Conservation (phyloP, 2,329 filamentous ascomycete genomes). For the Teratosphaeriaceae sp. region DNA sequence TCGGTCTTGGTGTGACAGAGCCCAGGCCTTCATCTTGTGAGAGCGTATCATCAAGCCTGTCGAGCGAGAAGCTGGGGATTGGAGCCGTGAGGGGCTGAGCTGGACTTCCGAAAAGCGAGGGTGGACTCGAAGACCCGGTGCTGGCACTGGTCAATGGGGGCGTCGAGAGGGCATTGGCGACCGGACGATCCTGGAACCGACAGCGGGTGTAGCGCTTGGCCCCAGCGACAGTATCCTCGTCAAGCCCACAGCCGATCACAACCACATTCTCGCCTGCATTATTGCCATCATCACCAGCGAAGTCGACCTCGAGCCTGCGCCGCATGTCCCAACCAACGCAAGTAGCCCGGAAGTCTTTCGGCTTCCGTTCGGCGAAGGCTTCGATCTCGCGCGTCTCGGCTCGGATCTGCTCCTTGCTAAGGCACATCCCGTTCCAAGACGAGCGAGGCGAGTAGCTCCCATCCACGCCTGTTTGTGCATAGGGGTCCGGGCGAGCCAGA, state of each 20-base stretch:
- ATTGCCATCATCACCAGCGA: slow-evolving; percentile 70
- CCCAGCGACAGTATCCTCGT: slow-evolving; percentile 48
- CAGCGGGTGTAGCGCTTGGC: slow-evolving; percentile 55
- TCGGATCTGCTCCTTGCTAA: slow-evolving; percentile 62
- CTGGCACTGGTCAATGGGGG: slow-evolving; percentile 22
- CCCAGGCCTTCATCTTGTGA: slow-evolving; percentile 21
- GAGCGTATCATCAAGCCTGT: slow-evolving; percentile 18
- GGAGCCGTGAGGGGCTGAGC: slow-evolving; percentile 29
- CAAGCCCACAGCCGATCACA: slow-evolving; percentile 65
- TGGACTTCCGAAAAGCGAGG: slow-evolving; percentile 48
- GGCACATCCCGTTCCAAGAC: slow-evolving; percentile 64
- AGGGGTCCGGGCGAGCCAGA: slow-evolving; percentile 62
- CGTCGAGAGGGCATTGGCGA: slow-evolving; percentile 13
- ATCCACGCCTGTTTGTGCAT: slow-evolving; percentile 57
- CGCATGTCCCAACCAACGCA: slow-evolving; percentile 93
- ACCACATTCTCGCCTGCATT: slow-evolving; percentile 71
- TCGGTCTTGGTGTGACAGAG: slow-evolving; percentile 22
- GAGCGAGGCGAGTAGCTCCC: slow-evolving; percentile 77
- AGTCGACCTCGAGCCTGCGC: slow-evolving; percentile 78
- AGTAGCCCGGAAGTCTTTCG: slow-evolving; percentile 68
- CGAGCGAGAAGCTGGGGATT: slow-evolving; percentile 21
- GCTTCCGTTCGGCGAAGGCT: slow-evolving; percentile 63
- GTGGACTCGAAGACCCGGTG: slow-evolving; percentile 19
- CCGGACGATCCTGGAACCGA: slow-evolving; percentile 30
- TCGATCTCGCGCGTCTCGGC: slow-evolving; percentile 81